Evolutionary conservation across 805 yeast genomes (phyloP).

Genomic region (Tetrapisispora arboricola): DNA sequence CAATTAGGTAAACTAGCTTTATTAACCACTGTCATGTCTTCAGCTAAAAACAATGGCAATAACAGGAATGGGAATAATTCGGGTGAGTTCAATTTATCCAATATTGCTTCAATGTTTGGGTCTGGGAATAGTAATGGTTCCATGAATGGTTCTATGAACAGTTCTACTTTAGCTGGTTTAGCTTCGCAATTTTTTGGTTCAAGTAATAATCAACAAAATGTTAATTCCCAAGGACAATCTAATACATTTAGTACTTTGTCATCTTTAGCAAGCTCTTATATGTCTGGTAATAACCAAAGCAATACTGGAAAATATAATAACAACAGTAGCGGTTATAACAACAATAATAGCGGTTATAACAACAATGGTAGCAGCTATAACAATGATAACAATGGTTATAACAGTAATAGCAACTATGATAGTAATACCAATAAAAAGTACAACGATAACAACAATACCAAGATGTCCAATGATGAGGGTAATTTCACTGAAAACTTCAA

Average conservation of each 20-base stretch:
- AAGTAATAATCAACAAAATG: neutral
- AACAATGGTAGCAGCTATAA: slow-evolving; percentile 3
- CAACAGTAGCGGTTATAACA: slow-evolving; percentile 1
- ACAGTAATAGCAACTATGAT: neutral
- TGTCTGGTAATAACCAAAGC: slow-evolving; percentile 2
- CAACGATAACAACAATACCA: neutral
- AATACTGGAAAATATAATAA: neutral
- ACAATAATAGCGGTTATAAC: neutral
- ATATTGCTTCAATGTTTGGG: slow-evolving; percentile 16
- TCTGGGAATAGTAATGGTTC: slow-evolving; percentile 5
- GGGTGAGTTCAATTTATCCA: slow-evolving; percentile 15
- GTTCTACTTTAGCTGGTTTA: slow-evolving; percentile 16
- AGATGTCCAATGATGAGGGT: neutral
- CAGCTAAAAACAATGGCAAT: slow-evolving; percentile 8
- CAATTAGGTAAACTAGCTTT: slow-evolving; percentile 26
- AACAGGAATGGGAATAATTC: slow-evolving; percentile 6
- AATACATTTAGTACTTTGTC: slow-evolving; percentile 14
- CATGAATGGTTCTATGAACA: slow-evolving; percentile 11
- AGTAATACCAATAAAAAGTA: neutral
- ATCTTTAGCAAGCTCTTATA: slow-evolving; percentile 14
- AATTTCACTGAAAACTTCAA: neutral
- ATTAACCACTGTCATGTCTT: slow-evolving; percentile 16
- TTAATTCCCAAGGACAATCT: slow-evolving; percentile 1
- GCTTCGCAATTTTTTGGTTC: slow-evolving; percentile 21
- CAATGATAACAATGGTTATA: slow-evolving; percentile 1